These are phyloP conservation scores for Aspergillus sp. DNA, from an alignment of 2,329 filamentous ascomycete genomes.

Conservation along the genomic window DNA sequence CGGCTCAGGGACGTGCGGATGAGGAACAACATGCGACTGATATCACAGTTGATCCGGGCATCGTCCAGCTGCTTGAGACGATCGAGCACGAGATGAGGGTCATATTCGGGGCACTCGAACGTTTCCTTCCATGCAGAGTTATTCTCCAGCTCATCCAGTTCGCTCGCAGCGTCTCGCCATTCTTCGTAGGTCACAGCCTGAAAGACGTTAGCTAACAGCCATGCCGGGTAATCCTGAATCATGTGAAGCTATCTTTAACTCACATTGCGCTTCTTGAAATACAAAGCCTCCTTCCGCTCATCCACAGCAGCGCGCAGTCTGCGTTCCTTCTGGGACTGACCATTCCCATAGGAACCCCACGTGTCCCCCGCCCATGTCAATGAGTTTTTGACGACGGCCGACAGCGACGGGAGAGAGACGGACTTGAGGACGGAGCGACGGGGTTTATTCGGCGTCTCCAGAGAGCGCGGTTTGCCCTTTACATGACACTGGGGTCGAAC, in stretches of 20 bases:
- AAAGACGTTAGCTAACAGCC: neutral
- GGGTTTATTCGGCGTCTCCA: slow-evolving; percentile 8
- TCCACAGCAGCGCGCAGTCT: slow-evolving; percentile 52
- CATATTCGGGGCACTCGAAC: slow-evolving; percentile 68
- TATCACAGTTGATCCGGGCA: slow-evolving; percentile 70
- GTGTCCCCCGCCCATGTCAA: slow-evolving; percentile 40
- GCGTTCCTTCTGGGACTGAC: slow-evolving; percentile 55
- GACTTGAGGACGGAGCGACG: slow-evolving; percentile 27
- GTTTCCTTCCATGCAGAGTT: slow-evolving; percentile 81
- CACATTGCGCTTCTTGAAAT: slow-evolving; percentile 67
- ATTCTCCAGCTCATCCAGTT: slow-evolving; percentile 77
- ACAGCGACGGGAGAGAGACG: slow-evolving; percentile 35
- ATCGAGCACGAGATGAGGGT: slow-evolving; percentile 66
- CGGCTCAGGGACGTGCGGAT: slow-evolving; percentile 78
- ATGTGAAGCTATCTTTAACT: slow-evolving; percentile 30
- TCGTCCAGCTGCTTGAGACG: slow-evolving; percentile 74
- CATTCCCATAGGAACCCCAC: slow-evolving; percentile 51
- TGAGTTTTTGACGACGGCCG: slow-evolving; percentile 37
- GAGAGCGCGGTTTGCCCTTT: slow-evolving; percentile 20
- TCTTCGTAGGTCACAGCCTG: slow-evolving; percentile 69
- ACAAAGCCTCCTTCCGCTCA: slow-evolving; percentile 64
- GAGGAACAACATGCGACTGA: slow-evolving; percentile 75
- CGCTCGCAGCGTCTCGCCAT: slow-evolving; percentile 74
- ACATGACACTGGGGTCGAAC: slow-evolving; percentile 25
- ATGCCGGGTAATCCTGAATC: neutral